Base-by-base conservation (phyloP, 345 rosid species). In the Citropsis articulata region DNA sequence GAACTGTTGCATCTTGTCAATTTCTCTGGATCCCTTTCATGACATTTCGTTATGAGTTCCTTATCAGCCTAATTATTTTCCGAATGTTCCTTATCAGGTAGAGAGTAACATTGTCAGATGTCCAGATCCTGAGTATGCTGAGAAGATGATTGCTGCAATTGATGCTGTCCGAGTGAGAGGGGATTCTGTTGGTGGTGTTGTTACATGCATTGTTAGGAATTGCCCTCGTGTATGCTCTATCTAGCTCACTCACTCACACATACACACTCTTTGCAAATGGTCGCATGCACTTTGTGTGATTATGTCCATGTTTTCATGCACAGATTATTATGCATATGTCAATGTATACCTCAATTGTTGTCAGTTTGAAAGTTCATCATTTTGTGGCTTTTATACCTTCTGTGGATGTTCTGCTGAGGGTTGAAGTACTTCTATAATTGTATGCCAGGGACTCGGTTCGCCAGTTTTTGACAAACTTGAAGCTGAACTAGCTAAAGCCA, bases 391-490 rank as follows among this genome's bases (percentile, higher is more conserved):
- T 48, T 27, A n/a, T 63, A 7, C 63, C 63, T 38, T 72, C 16
- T 61, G 14, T 72, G 22, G 45, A 27, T 66, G 13, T 53, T 25
- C 10, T 71, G 27, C 21, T 28, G 50, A 71, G 65, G 55, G 72
- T 77, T 87, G 69, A 81, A 81, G 78, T 61, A 78, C 56, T 64
- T 78, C 60, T 57, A 59, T 77, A 40, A 74, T n/a, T 83, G 80
- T 28, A 1, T 71, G 24, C 16, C 91, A 97, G 99, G 99, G 99
- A 79, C 99, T 97, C 74, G 99, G 99, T 79, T 89, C 99, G 36
- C 99, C 99, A 1, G 99, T 97, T 68, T 97, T 97, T 30, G 97
- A 90, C 85, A 97, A 97, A 84, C 94, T 97, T 80, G 98, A 94
- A 86, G 98, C 98, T 42, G 90, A 94, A 88, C 88, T 97, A 64